Evolutionary conservation across 257 asterid species (phyloP), one percentile per base, ranked within the genome.

Genomic region (Penstemon eatonii): DNA sequence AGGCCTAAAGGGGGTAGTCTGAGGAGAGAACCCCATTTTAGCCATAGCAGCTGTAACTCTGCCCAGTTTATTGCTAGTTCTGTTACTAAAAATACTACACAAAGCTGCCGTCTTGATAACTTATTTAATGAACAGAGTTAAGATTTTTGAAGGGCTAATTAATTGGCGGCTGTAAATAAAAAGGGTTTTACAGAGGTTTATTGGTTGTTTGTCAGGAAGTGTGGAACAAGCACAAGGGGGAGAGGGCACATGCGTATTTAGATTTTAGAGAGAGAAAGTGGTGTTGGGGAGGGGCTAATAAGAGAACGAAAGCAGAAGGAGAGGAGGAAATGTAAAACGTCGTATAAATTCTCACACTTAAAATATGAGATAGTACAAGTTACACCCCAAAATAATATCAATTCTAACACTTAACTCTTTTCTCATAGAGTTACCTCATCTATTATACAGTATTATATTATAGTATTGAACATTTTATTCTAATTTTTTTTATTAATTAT

Each of bases 61-160:
- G 56, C 88, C 87, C 65, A 89, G 90, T 87, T 78, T 85, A 50
- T 73, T 84, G 90, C 91, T 84, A 70, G 74, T 73, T 76, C 88
- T 80, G 80, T 74, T 63, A 51, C 70, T 41, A 66, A 52, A 66
- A 36, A 41, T 37, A 67, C 71, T 59, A 70, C 63, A 82, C 78
- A 77, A 68, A 79, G 81, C 80, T 60, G 95, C 97, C 96, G 96
- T 88, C 46, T 86, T 85, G 91, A 82, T 82, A 78, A 65, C 42
- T 53, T 62, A 71, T 39, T 33, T 6, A 3, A 53, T 38, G 7
- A 11, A 38, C 45, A 8, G 37, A 9, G 47, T 56, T 11, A 64
- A 12, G 40, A 45, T 41, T 6, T 8, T 49, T 9, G 58, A 44
- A 53, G 68, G 56, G 67, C 33, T 25, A 25, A 25, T 65, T 53